A percentile compares a stretch with the other conserved stretches of the same genome.
phyloP scores from a whole-genome alignment of 1,284 basidiomycete genomes.

The Irpex sp. region DNA sequence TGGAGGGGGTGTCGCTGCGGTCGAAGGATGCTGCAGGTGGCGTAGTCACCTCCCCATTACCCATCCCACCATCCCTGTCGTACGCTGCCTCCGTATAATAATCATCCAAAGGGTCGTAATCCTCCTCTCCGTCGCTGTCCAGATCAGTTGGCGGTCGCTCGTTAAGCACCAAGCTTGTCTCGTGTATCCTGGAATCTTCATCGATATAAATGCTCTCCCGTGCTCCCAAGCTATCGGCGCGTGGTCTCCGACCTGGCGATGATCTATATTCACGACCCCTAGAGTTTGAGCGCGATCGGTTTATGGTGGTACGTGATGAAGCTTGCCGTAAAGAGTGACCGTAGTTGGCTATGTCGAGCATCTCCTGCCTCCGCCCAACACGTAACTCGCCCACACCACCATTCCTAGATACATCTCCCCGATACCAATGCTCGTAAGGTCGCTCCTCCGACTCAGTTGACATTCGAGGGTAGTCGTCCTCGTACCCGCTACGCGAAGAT shows the following conservation, averaged over 20 bases:
- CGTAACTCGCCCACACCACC: conserved; percentile 75
- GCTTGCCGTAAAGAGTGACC: conserved; percentile 42
- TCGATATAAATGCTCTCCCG: conserved; percentile 64
- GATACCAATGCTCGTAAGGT: conserved; percentile 80
- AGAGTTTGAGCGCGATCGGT: conserved; percentile 25
- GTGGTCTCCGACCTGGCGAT: conserved; percentile 19
- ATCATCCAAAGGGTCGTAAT: conserved; percentile 23
- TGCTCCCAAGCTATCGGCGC: conserved; percentile 52
- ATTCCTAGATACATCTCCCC: conserved; percentile 72
- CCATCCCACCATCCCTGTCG: conserved; percentile 19
- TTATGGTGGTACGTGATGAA: conserved; percentile 14
- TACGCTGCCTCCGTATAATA: conserved; percentile 19
- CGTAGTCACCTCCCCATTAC: conserved; percentile 9
- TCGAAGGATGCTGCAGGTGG: conserved; percentile 4
- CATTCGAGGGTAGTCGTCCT: conserved; percentile 32
- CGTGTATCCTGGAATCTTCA: conserved; percentile 41
- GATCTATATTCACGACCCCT: conserved; percentile 16
- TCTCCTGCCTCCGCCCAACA: conserved; percentile 64
- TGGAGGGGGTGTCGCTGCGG: conserved; percentile 15
- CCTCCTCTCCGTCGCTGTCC: conserved; percentile 39
- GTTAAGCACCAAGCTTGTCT: conserved; percentile 53
- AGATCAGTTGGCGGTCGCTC: conserved; percentile 66
- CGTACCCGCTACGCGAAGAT: conserved; percentile 18
- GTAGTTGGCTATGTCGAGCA: conserved; percentile 78
- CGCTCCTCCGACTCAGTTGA: conserved; percentile 73